Evolutionary conservation across 345 rosid species (phyloP), one percentile per base, ranked within the genome.

Genomic region (Linum usitatissimum): DNA sequence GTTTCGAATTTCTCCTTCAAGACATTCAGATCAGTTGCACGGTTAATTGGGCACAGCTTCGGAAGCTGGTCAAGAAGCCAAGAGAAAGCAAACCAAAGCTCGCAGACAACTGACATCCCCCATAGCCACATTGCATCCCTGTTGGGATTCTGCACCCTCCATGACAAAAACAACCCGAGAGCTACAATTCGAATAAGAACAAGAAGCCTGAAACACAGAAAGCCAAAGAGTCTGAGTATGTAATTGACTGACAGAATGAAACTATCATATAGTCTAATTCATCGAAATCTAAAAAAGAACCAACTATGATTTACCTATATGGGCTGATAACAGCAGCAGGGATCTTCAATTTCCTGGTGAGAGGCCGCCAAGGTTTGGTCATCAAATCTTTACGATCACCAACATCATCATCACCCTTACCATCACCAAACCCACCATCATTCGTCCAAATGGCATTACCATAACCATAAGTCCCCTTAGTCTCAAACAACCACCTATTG

Each of bases 11-110:
- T 92, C 56, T 92, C 98, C 71, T 84, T 92, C 67, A 92, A 71
- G 70, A 92, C 96, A 69, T 82, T 79, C 65, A 92, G 96, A 76
- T 92, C 98, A 0, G 98, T 87, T 0, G 93, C 75, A 51, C 98
- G 96, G 69, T 88, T 91, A 38, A 91, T 66, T 0, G 95, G 98
- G 54, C 88, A 83, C 53, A 91, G 86, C 86, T 91, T 91, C 14
- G 98, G 98, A 31, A 91, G 95, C 67, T 91, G 98, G 65, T 91
- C 98, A 66, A 91, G 96, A 74, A 91, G 92, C 98, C 98, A 91
- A 20, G 98, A 88, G 64, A 91, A 82, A 57, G 98, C 98, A 59
- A 91, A 91, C 98, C 98, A 91, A 36, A 91, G 68, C 72, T 91
- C 98, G 62, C 98, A 91, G 53, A 91, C 96, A 58, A 91, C 92